A percentile compares a stretch with the other conserved stretches of the same genome.
These are phyloP conservation scores for Penicillium sp. DNA, from an alignment of 2,329 filamentous ascomycete species.

Conservation along the genomic window DNA sequence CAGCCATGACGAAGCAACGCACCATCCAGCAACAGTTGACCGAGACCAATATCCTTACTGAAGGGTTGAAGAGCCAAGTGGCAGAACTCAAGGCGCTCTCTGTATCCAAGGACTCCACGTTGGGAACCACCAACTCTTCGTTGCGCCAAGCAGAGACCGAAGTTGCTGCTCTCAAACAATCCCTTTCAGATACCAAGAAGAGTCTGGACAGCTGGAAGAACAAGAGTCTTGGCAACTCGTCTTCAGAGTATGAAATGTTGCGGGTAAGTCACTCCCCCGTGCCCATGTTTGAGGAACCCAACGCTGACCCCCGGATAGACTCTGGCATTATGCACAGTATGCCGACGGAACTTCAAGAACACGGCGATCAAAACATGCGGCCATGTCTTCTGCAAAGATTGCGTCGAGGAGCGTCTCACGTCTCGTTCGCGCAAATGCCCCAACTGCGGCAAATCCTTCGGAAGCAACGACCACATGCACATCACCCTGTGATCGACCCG, in stretches of 20 bases:
- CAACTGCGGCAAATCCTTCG: conserved; percentile 89
- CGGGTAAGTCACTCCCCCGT: conserved; percentile 64
- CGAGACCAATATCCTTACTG: conserved; percentile 70
- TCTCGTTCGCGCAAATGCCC: conserved; percentile 95
- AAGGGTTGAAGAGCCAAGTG: conserved; percentile 74
- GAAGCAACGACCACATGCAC: conserved; percentile 83
- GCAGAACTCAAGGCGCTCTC: conserved; percentile 73
- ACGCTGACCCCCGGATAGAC: conserved; percentile 49
- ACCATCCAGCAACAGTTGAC: conserved; percentile 70
- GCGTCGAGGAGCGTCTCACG: conserved; percentile 83
- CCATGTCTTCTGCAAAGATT: conserved; percentile 89
- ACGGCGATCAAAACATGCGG: conserved; percentile 92
- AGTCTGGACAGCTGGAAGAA: conserved; percentile 83
- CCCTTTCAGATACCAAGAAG: conserved; percentile 76
- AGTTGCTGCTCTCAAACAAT: conserved; percentile 75
- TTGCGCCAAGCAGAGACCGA: conserved; percentile 68
- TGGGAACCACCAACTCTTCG: conserved; percentile 63
- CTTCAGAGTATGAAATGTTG: conserved; percentile 80
- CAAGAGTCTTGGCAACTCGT: conserved; percentile 78
- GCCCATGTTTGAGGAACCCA: neutral
- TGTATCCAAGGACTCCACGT: conserved; percentile 72
- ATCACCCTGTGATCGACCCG: conserved; percentile 46
- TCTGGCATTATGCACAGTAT: conserved; percentile 86
- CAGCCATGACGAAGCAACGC: conserved; percentile 71
- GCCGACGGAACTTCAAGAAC: conserved; percentile 90